phyloP scores from a whole-genome alignment of 2,329 filamentous ascomycete genomes.

The Exophiala aquamarina region DNA sequence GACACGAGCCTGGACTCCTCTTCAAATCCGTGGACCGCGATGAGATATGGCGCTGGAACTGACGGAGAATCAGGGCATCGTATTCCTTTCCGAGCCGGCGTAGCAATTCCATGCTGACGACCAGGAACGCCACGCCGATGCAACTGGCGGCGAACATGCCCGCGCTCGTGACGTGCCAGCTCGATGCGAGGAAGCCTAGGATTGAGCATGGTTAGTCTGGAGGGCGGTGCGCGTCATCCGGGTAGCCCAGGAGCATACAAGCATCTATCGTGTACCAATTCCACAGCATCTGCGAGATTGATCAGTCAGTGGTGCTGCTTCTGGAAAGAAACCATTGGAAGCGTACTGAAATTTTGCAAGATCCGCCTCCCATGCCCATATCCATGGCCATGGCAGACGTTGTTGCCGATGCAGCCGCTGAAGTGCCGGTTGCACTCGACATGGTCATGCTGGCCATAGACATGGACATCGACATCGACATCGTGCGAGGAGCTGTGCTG shows the following conservation, averaged over 20 bases:
- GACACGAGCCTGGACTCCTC: neutral
- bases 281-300: slow-evolving; percentile 62
- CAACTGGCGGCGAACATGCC: slow-evolving; percentile 79
- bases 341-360: slow-evolving; percentile 21
- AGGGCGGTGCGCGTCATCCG: too few relatives aligned
- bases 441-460: slow-evolving; percentile 13
- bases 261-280: slow-evolving; percentile 69
- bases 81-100: slow-evolving; percentile 71
- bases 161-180: slow-evolving; percentile 68
- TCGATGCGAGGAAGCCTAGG: slow-evolving; percentile 65
- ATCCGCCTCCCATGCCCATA: slow-evolving; percentile 11
- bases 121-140: slow-evolving; percentile 74
- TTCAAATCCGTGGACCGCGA: slow-evolving; percentile 2
- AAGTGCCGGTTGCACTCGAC: slow-evolving; percentile 8
- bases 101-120: slow-evolving; percentile 69
- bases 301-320: neutral
- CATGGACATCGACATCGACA: slow-evolving; percentile 16
- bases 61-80: slow-evolving; percentile 55
- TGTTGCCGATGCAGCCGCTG: slow-evolving; percentile 11
- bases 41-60: slow-evolving; percentile 21
- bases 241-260: slow-evolving; percentile 16
- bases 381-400: slow-evolving; percentile 17
- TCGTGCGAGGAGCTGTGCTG: too few relatives aligned
- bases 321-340: neutral
- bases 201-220: too few relatives aligned